These are phyloP conservation scores for Wallacemonas sp. DNA, from an alignment of 208 protist species.

Conservation along the genomic window DNA sequence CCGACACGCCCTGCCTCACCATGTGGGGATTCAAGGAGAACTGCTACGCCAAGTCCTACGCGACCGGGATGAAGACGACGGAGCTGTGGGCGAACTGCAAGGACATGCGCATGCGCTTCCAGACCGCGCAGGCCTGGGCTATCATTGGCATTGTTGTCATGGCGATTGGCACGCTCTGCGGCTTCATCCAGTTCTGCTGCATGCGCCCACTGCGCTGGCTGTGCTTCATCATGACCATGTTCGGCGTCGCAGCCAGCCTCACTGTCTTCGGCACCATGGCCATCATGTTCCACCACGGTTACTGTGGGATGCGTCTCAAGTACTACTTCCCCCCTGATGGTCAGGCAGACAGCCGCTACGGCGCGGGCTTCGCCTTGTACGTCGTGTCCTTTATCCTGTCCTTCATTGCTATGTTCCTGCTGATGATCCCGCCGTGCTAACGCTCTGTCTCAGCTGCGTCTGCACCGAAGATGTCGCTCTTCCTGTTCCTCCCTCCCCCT, in stretches of 20 bases:
- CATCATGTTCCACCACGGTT: slow-evolving; percentile 14
- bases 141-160: slow-evolving; percentile 25
- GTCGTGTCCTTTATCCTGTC: slow-evolving; percentile 20
- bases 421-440: slow-evolving; percentile 11
- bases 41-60: slow-evolving; percentile 34
- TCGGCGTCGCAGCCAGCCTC: slow-evolving; percentile 13
- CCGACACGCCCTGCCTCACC: slow-evolving; percentile 43
- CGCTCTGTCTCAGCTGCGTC: too few species aligned
- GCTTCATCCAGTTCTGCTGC: slow-evolving; percentile 21
- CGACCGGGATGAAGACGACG: slow-evolving; percentile 7
- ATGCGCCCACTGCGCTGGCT: slow-evolving; percentile 14
- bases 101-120: slow-evolving; percentile 15
- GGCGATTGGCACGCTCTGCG: slow-evolving; percentile 18
- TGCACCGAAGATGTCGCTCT: too few species aligned
- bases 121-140: slow-evolving; percentile 15
- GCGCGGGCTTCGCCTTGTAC: slow-evolving; percentile 22
- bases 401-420: slow-evolving; percentile 23
- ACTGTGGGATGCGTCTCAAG: not conserved
- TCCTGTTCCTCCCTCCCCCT: not conserved
- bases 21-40: slow-evolving; percentile 53
- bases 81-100: slow-evolving; percentile 17
- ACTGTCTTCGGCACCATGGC: slow-evolving; percentile 26
- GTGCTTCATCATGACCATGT: slow-evolving; percentile 14
- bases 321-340: slow-evolving; percentile 10
- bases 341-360: slow-evolving; percentile 16